Base-by-base conservation (phyloP, 2,329 filamentous ascomycete species). In the Penicillium sp. region DNA sequence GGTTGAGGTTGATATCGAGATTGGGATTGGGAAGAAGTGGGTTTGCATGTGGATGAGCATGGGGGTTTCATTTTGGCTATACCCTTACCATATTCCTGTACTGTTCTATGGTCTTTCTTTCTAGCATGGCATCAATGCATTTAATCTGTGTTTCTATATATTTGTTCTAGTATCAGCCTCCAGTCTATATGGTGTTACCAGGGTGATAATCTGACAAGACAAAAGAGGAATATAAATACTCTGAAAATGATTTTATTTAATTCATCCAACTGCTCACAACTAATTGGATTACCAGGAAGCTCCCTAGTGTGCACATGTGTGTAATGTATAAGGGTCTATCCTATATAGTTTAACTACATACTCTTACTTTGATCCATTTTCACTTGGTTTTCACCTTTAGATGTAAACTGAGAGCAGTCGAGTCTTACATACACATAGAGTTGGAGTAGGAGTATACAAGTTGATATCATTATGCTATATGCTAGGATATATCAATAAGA, bases 401-500 rank as follows among this genome's bases (percentile, higher is more conserved):
- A 31, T 45, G n/a, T 33, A 33, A 21, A 23, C n/a, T 1, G 7
- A 47, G n/a, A 33, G n/a, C 9, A 29, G 42, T 45, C n/a, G 15
- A 47, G 7, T 47, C 6, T 17, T 17, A 12, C n/a, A n/a, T 6
- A 12, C 23, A 17, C 6, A 33, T 17, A 33, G 13, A 31, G n/a
- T 15, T 25, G 21, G 10, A 53, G 17, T 10, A 19, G 8, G 35
- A 19, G 13, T 35, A 41, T 19, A 49, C 17, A 55, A 25, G 21
- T 1, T 47, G 39, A 42, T 58, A 47, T 55, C 52, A 58, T 43
- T 49, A 58, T 58, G 49, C 36, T 42, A 53, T 48, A 41, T 49
- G 35, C 45, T 49, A 33, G 8, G 31, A 17, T 43, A 33, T 21
- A 51, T 17, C 21, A 41, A 19, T 17, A 35, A 39, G 6, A 29